phyloP scores from a whole-genome alignment of 2,329 filamentous ascomycete species.

The Microcera coccophila region DNA sequence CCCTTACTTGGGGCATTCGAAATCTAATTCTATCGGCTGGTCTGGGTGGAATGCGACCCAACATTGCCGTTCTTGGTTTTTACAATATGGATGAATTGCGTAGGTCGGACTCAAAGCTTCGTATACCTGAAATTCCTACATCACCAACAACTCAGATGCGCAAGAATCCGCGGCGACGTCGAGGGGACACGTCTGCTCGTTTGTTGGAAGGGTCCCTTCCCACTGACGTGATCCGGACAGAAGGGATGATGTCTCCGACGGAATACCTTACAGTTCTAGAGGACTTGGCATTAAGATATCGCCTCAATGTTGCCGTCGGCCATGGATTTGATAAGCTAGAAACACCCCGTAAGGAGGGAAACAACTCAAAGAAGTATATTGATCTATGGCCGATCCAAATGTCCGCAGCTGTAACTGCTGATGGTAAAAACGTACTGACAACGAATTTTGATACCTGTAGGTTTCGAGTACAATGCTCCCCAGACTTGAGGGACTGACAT shows the following conservation, averaged over 20 bases:
- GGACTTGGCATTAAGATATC: slow-evolving; percentile 71
- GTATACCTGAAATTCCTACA: slow-evolving; percentile 49
- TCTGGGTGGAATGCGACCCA: slow-evolving; percentile 82
- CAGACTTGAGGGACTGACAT: slow-evolving; percentile 9
- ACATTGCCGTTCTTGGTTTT: slow-evolving; percentile 77
- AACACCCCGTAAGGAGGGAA: slow-evolving; percentile 58
- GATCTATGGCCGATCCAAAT: slow-evolving; percentile 93
- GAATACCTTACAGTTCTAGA: slow-evolving; percentile 81
- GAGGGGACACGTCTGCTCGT: slow-evolving; percentile 53
- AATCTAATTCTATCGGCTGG: slow-evolving; percentile 80
- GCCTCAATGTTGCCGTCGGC: slow-evolving; percentile 80
- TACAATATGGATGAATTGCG: slow-evolving; percentile 77
- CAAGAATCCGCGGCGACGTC: slow-evolving; percentile 36
- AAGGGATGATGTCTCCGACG: slow-evolving; percentile 63
- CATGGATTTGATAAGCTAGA: slow-evolving; percentile 77
- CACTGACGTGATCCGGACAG: slow-evolving; percentile 65
- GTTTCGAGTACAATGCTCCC: slow-evolving; percentile 22
- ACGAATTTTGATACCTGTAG: slow-evolving; percentile 89
- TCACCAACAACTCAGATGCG: slow-evolving; percentile 34
- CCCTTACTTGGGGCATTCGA: slow-evolving; percentile 77
- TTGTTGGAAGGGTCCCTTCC: slow-evolving; percentile 59
- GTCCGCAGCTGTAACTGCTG: slow-evolving; percentile 74
- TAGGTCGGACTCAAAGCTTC: slow-evolving; percentile 51
- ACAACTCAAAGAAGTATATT: slow-evolving; percentile 69
- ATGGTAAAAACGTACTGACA: slow-evolving; percentile 66